Base-by-base conservation (phyloP, 1,139 yeast genomes). In the Scheffersomyces stambukii region DNA sequence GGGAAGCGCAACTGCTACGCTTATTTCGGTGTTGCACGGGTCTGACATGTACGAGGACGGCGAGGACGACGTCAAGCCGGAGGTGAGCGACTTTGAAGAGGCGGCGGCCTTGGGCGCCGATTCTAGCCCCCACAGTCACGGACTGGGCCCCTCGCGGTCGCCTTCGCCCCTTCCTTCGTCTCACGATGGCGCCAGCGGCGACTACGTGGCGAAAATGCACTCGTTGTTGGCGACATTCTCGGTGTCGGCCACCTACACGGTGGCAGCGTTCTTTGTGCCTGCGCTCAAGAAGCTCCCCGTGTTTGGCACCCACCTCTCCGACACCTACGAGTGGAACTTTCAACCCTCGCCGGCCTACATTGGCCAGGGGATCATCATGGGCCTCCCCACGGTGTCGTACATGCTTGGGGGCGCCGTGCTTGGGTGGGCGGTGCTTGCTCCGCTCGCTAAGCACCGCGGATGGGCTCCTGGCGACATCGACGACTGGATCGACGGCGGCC, bases 281-380 rank as follows among this genome's bases (percentile, higher is more conserved):
- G 54, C 74, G 6, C 46, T 91, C 13, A 70, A 78, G 32, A 65
- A 64, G 26, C 45, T 91, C 6, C 96, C 97, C 0, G 49, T 89
- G 1, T 83, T 91, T 50, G 98, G 97, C 0, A 28, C 44, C 1
- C 46, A 50, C 23, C 60, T 85, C n/a, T 83, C 95, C 0, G 46
- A 60, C 11, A 55, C 64, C n/a, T 84, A 85, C 52, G 64, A 82
- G 27, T 84, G 96, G 93, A 79, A 84, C 33, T 74, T 91, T 35
- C 96, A 91, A 52, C 96, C 96, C 0, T 86, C 96, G 0, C 97
- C 98, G 1, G 97, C 98, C 0, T 91, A 91, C 52, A 73, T 91
- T 22, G 98, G 98, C 3, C 98, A 91, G 55, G 98, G 98, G 4
- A 88, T 91, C 24, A 91, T 91, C 32, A 91, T 91, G 98, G 98